A percentile compares a stretch with the other conserved stretches of the same genome.
Conservation (phyloP, 2,329 filamentous ascomycete species). For the Cryoendolithus antarcticus region DNA sequence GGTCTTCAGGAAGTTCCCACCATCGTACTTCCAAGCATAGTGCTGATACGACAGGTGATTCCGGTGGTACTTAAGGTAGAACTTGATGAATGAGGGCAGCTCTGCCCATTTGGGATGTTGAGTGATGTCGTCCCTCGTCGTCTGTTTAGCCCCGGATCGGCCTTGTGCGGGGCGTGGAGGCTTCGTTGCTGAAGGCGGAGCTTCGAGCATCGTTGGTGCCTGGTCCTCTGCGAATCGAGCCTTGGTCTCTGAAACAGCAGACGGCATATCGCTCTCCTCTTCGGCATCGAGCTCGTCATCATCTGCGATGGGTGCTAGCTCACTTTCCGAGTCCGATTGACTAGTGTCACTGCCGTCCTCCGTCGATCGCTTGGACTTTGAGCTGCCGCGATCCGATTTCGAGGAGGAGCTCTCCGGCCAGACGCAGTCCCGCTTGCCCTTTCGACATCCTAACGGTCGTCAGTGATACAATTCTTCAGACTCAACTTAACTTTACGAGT, state of each 20-base stretch:
- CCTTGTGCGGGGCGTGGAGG: slow-evolving; percentile 9
- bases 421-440: slow-evolving; percentile 78
- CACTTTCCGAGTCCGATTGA: slow-evolving; percentile 38
- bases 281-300: slow-evolving; percentile 34
- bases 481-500: background rate
- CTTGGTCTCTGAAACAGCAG: slow-evolving; percentile 12
- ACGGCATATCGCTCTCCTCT: slow-evolving; percentile 12
- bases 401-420: slow-evolving; percentile 61
- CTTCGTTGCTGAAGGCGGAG: slow-evolving; percentile 26
- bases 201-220: slow-evolving; percentile 41
- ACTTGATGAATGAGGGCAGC: slow-evolving; percentile 52
- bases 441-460: slow-evolving; percentile 57
- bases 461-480: slow-evolving; percentile 5
- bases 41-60: slow-evolving; percentile 70
- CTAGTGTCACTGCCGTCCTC: slow-evolving; percentile 36
- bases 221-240: slow-evolving; percentile 26
- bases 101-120: slow-evolving; percentile 16
- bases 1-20: slow-evolving; percentile 59
- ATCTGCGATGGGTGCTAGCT: slow-evolving; percentile 32
- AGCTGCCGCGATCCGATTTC: slow-evolving; percentile 32
- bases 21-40: slow-evolving; percentile 64
- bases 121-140: slow-evolving; percentile 12
- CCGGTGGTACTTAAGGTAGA: slow-evolving; percentile 66
- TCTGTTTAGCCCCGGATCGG: slow-evolving; percentile 12
- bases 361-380: slow-evolving; percentile 33